Conservation (phyloP, 768 basidiomycete species). For the Serendipita sp. region DNA sequence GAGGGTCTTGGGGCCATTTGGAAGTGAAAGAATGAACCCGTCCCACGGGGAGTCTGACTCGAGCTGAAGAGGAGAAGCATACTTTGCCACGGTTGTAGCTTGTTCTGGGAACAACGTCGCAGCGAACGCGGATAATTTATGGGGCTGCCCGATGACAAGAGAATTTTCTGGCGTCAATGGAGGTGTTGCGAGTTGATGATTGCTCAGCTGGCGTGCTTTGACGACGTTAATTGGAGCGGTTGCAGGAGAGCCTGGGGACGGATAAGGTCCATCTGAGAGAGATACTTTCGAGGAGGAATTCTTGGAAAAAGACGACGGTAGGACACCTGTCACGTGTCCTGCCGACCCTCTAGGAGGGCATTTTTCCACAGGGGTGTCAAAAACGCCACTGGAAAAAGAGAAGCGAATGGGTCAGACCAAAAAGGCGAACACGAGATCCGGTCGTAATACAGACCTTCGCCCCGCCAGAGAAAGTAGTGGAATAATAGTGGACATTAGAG, state of each 20-base stretch:
- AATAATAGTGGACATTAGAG: conserved; percentile 74
- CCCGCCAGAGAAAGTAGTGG: conserved; percentile 87
- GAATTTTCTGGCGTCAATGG: conserved; percentile 63
- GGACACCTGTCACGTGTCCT: conserved; percentile 87
- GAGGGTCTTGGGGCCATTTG: conserved; percentile 53
- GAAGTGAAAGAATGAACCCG: conserved; percentile 61
- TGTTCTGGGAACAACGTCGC: conserved; percentile 3
- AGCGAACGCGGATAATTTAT: neutral
- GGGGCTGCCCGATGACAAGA: conserved; percentile 22
- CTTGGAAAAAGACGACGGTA: conserved; percentile 46
- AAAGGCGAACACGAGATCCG: conserved; percentile 1
- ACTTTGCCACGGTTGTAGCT: neutral
- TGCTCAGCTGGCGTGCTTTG: conserved; percentile 18
- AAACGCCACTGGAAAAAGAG: conserved; percentile 61
- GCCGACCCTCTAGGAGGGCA: conserved; percentile 96
- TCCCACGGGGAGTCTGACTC: conserved; percentile 44
- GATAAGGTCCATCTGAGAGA: conserved; percentile 15
- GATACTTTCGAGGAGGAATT: conserved; percentile 26
- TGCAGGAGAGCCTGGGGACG: conserved; percentile 21
- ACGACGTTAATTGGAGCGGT: conserved; percentile 5
- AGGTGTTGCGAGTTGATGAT: conserved; percentile 42
- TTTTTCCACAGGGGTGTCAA: conserved; percentile 82
- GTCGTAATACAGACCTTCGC: conserved; percentile 46
- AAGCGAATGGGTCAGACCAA: neutral
- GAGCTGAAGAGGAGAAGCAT: conserved; percentile 7